Evolutionary conservation across 345 rosid genomes (phyloP).

Genomic region (Arabis hirsuta): DNA sequence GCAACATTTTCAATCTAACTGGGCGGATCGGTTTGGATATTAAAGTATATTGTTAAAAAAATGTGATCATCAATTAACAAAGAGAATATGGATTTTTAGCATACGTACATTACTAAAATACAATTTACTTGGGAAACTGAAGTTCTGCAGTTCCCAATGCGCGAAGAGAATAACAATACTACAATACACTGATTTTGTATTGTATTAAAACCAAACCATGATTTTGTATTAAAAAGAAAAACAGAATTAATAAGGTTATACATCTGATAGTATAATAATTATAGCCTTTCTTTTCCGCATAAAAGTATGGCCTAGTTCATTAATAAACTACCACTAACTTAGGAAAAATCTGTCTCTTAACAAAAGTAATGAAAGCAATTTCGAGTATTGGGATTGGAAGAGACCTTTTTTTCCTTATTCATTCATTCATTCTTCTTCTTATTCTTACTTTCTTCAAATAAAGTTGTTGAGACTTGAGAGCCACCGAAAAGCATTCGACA

Average conservation of each 20-base stretch:
- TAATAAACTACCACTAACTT: constrained; percentile 39
- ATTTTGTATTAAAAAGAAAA: constrained; percentile 14
- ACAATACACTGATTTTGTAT: constrained; percentile 15
- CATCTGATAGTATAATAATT: constrained; percentile 30
- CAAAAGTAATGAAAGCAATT: constrained; percentile 60
- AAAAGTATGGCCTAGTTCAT: constrained; percentile 23
- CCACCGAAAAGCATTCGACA: constrained; percentile 95
- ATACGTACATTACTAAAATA: constrained; percentile 4
- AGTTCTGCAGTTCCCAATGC: constrained; percentile 53
- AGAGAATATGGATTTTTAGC: constrained; percentile 1
- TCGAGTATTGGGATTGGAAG: constrained; percentile 79
- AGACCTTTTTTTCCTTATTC: constrained; percentile 41
- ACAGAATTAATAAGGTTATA: not conserved
- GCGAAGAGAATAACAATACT: constrained; percentile 31
- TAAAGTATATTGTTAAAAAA: not conserved
- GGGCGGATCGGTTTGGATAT: too few relatives aligned
- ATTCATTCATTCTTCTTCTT: constrained; percentile 45
- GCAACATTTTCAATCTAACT: too few relatives aligned
- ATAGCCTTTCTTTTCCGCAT: constrained; percentile 29
- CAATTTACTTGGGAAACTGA: constrained; percentile 43
- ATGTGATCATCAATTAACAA: not conserved
- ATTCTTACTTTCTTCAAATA: constrained; percentile 38
- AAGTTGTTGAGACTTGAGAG: constrained; percentile 58
- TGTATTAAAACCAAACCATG: constrained; percentile 9
- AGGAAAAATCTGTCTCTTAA: constrained; percentile 52